phyloP scores from a whole-genome alignment of 768 basidiomycete genomes.

The Gelatoporia subvermispora region DNA sequence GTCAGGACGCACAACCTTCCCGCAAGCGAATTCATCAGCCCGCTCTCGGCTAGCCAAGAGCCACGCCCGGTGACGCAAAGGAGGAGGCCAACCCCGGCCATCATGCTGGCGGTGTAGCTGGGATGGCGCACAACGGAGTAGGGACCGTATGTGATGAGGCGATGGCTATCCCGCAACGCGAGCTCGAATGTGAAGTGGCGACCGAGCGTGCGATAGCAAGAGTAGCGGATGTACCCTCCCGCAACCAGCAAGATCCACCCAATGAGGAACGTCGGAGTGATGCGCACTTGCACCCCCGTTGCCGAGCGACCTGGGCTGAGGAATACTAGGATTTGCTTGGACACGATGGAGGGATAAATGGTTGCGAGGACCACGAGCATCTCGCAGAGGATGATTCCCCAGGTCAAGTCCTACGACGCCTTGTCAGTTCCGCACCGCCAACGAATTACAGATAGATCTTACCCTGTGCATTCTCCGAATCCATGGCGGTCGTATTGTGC shows the following conservation, averaged over 20 bases:
- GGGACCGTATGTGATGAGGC: conserved; percentile 16
- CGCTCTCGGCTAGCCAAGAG: conserved; percentile 11
- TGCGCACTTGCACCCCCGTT: neutral
- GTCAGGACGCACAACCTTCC: conserved; percentile 4
- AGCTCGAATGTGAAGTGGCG: conserved; percentile 19
- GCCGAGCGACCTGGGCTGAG: too few relatives aligned
- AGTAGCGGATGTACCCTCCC: conserved; percentile 4
- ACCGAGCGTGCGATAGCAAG: conserved; percentile 14
- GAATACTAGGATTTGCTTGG: too few relatives aligned
- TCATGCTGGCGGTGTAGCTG: conserved; percentile 14
- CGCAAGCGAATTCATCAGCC: conserved; percentile 4
- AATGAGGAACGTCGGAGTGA: neutral
- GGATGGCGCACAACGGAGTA: conserved; percentile 20
- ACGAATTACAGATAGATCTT: too few relatives aligned
- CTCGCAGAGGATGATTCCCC: too few relatives aligned
- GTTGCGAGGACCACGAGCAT: too few relatives aligned
- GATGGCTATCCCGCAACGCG: conserved; percentile 12
- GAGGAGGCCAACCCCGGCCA: conserved; percentile 10
- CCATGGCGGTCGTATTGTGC: too few relatives aligned
- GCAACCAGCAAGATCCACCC: neutral
- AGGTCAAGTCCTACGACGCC: too few relatives aligned
- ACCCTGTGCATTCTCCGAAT: too few relatives aligned
- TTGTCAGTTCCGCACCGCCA: too few relatives aligned
- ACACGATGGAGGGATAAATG: too few relatives aligned
- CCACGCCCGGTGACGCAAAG: conserved; percentile 6